Evolutionary conservation across 31 red algal genomes (phyloP), one percentile per base, ranked within the genome.

Genomic region (Porphyra umbilicalis): DNA sequence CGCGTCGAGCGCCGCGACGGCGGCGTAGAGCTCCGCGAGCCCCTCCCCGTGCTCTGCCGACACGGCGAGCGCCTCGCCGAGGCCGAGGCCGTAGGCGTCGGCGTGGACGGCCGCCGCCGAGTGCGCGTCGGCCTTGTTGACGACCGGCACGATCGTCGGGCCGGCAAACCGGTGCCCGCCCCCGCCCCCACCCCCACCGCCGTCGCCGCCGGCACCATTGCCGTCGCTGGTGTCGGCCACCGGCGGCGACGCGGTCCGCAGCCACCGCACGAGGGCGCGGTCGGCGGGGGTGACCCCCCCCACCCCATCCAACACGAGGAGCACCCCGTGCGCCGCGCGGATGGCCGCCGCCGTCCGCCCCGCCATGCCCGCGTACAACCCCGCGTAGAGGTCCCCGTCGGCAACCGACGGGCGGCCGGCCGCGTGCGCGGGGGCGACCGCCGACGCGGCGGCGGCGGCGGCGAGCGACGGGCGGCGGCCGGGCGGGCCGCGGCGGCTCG

Each of bases 41-140:
- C 97, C 97, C 29, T 87, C 75, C 25, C 77, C 85, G 57, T 99
- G 97, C 82, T 92, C 88, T 2, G 94, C 94, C 2, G 94, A 94
- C 14, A 96, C 39, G 35, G 89, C 78, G 44, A 94, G 80, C 10
- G 88, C 80, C 20, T 96, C 88, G 32, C 91, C 94, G 46, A 97
- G 89, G 38, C 97, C 97, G 32, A 99, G 81, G 57, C 81, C 84
- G 84, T 84, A 99, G 4, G 88, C 84, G 31, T 94, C 92, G 9
- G 86, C 75, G 6, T 77, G 76, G 34, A 75, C 87, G 0, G 84
- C 74, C 76, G 89, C 89, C 30, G 94, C 81, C 10, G 77, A 68
- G 11, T 18, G 36, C 2, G 89, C 76, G 78, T 99, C 97, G 44
- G 89, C 94, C 81, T 99, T 99, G 82, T 99, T 99, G 8, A 90